Evolutionary conservation across 345 rosid species (phyloP).

Genomic region (Gossypium raimondii): DNA sequence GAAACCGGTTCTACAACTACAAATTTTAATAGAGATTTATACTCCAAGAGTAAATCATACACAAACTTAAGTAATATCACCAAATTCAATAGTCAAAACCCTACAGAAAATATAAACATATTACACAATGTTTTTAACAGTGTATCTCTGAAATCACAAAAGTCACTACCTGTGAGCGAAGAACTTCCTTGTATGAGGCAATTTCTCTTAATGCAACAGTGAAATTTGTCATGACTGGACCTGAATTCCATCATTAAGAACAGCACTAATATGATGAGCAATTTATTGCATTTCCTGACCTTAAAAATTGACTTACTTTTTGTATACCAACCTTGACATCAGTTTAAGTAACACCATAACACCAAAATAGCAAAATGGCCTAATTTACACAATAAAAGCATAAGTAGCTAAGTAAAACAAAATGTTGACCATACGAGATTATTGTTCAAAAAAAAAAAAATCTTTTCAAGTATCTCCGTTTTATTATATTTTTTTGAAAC

Average conservation of each 20-base stretch:
- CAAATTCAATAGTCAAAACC: slow-evolving; percentile 1
- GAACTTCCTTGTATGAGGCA: slow-evolving; percentile 71
- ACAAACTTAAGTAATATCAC: not conserved
- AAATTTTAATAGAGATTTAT: not conserved
- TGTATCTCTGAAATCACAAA: not conserved
- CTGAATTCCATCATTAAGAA: slow-evolving; percentile 27
- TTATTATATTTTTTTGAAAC: no score
- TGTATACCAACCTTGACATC: not conserved
- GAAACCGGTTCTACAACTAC: not conserved
- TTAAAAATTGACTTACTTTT: not conserved
- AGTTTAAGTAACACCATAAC: not conserved
- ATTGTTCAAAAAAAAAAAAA: not conserved
- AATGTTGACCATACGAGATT: not conserved
- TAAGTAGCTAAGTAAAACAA: not conserved
- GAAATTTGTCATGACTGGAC: slow-evolving; percentile 71
- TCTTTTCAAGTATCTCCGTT: no score
- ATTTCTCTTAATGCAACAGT: slow-evolving; percentile 70
- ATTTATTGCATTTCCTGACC: not conserved
- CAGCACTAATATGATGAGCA: slow-evolving; percentile 8
- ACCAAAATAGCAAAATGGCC: not conserved
- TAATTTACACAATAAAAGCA: not conserved
- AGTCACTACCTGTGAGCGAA: slow-evolving; percentile 61
- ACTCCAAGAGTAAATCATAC: not conserved
- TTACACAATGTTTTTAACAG: not conserved
- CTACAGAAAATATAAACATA: not conserved